Evolutionary conservation across 2,329 filamentous ascomycete species (phyloP).

Genomic region (Beauveria asiatica): DNA sequence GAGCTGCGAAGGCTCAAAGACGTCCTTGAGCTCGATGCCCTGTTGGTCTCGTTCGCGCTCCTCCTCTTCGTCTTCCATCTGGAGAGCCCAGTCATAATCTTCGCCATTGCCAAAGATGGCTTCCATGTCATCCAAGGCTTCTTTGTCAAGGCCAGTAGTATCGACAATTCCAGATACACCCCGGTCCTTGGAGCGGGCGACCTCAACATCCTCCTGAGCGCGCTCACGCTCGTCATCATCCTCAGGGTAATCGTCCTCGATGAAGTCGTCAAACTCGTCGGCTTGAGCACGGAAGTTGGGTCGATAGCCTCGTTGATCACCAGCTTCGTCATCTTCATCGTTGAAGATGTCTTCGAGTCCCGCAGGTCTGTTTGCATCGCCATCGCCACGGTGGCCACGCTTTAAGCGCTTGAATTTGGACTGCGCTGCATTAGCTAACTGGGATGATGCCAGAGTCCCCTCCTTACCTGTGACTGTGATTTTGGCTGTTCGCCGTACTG

Average conservation of each 20-base stretch:
- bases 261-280: constrained; percentile 91
- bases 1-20: constrained; percentile 94
- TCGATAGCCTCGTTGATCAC: constrained; percentile 44
- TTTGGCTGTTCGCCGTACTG: constrained; percentile 57
- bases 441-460: background rate
- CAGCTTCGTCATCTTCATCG: constrained; percentile 77
- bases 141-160: constrained; percentile 79
- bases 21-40: constrained; percentile 87
- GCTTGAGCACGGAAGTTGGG: constrained; percentile 50
- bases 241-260: constrained; percentile 88
- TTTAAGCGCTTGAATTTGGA: constrained; percentile 95
- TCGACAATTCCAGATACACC: constrained; percentile 65
- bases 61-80: constrained; percentile 79
- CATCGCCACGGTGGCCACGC: constrained; percentile 73
- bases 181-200: constrained; percentile 69
- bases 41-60: constrained; percentile 71
- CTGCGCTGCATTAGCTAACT: constrained; percentile 33
- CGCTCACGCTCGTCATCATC: constrained; percentile 71
- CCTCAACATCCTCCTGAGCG: constrained; percentile 77
- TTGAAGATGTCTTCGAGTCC: constrained; percentile 91
- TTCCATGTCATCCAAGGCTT: constrained; percentile 90
- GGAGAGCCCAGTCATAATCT: constrained; percentile 91
- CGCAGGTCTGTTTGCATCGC: constrained; percentile 55
- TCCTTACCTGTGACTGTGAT: constrained; percentile 58
- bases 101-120: constrained; percentile 92